Base-by-base conservation (phyloP, 345 rosid genomes). In the Populus davidiana region DNA sequence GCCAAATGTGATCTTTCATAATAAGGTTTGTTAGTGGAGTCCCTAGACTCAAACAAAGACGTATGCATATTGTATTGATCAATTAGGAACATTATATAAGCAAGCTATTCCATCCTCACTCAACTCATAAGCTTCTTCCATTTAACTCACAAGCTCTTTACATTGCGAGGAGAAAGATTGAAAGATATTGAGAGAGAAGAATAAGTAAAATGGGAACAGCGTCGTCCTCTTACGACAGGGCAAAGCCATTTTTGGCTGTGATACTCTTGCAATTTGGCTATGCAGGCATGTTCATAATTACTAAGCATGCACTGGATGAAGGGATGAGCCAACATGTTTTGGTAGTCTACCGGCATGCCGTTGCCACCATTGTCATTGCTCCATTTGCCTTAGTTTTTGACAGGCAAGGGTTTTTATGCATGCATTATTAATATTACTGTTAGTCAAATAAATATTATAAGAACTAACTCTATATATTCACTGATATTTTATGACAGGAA, bases 301-400 rank as follows among this genome's bases (percentile, higher is more conserved):
- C 92, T 9, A 92, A 92, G 75, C 81, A 76, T 23, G 90, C 92
- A 64, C 72, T 92, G 25, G 78, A 88, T 67, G 33, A 73, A 33
- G 97, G 97, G 27, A 87, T 89, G 91, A 90, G 87, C 86, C 92
- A 76, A 59, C 91, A 87, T 66, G 90, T 91, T 2, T 79, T 94
- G 23, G 92, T 85, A 6, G 95, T 89, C 71, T 94, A 91, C 78
- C 83, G 97, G 31, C 93, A 94, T 35, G 83, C 83, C 14, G 69
- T 89, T 59, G 98, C 98, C 61, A 78, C 91, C 20, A 62, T 86
- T 2, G 81, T 78, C 61, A 83, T 94, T 56, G 86, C 95, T 77
- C 98, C 97, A 8, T 92, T 94, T 9, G 97, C 97, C 74, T 39
- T 94, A 43, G 13, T 85, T 77, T 83, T 91, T 6, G 97, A 94